Base-by-base conservation (phyloP, 2,329 filamentous ascomycete genomes). In the Cryphonectria naterciae region DNA sequence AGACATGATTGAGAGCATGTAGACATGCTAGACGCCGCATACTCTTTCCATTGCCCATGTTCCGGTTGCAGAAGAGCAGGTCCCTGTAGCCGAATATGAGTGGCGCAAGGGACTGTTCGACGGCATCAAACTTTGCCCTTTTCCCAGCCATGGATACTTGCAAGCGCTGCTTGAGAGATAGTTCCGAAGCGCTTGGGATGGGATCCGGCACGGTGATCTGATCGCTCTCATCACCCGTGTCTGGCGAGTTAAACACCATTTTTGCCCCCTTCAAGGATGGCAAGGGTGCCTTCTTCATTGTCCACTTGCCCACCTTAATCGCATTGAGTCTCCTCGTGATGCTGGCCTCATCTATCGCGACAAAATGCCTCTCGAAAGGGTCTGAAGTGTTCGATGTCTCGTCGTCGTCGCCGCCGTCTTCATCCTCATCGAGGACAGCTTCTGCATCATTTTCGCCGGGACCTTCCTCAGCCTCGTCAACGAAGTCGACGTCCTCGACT, bases 1-100 rank as follows among this genome's bases (percentile, higher is more conserved):
- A 91, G 56, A 98, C 86, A 78, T 98, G 96, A 79, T 98, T 98
- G 17, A 98, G 84, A 2, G 92, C 91, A 80, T 99, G 96, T 1
- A 98, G 84, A 75, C 92, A 94, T 22, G 90, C 86, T 67, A 97
- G 83, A 56, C 91, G 89, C 66, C 94, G 89, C 65, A 98, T 79
- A 5, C 85, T 86, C 32, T 87, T 84, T 0, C 93, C 88, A 77
- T 95, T 96, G 22, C 85, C 83, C 1, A 90, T 81, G 0, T 88
- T 93, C 60, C 95, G 87, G 67, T 90, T 89, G 69, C 91, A 93
- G 77, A 92, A 93, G 1, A 98, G 81, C 1, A 97, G 76, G 77
- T 98, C 95, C 68, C 89, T 88, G 78, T 98, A 97, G 75, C 90
- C 89, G 79, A 97, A 97, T 0, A 97, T 84, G 13, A 92, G 85